Conservation (phyloP, 2,329 filamentous ascomycete genomes). For the Whalleya microplaca region DNA sequence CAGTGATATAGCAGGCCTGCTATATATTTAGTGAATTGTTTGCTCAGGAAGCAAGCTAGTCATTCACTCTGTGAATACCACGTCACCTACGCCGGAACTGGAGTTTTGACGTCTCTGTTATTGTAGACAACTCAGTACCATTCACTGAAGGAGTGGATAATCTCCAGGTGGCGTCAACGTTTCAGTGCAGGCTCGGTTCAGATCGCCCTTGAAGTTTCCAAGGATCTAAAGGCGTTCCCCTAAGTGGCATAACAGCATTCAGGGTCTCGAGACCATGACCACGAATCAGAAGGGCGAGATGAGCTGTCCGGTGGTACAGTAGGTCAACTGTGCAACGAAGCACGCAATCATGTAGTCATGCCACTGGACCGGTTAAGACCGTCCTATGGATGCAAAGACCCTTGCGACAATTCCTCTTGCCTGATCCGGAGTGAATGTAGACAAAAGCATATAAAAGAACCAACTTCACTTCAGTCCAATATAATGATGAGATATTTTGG, state of each 20-base stretch:
- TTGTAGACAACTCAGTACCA: background rate
- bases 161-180: conserved; percentile 9
- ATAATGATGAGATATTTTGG: conserved; percentile 15
- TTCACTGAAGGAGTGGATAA: conserved; percentile 2
- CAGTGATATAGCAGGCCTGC: background rate
- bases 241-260: conserved; percentile 21
- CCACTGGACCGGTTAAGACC: conserved; percentile 17
- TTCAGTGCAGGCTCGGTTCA: conserved; percentile 5
- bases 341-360: conserved; percentile 29
- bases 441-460: conserved; percentile 8
- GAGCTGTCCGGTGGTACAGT: conserved; percentile 18
- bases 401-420: conserved; percentile 16
- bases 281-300: conserved; percentile 19
- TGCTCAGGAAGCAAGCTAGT: background rate
- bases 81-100: background rate
- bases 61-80: background rate
- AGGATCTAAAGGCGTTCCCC: background rate
- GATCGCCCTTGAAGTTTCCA: conserved; percentile 10
- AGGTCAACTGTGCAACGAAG: conserved; percentile 25
- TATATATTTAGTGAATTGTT: background rate
- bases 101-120: background rate
- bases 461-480: conserved; percentile 1
- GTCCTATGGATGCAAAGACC: conserved; percentile 7
- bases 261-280: conserved; percentile 26
- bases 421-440: conserved; percentile 9